Conservation (phyloP, 2,329 filamentous ascomycete species). For the Monilinia vaccinii-corymbosi region DNA sequence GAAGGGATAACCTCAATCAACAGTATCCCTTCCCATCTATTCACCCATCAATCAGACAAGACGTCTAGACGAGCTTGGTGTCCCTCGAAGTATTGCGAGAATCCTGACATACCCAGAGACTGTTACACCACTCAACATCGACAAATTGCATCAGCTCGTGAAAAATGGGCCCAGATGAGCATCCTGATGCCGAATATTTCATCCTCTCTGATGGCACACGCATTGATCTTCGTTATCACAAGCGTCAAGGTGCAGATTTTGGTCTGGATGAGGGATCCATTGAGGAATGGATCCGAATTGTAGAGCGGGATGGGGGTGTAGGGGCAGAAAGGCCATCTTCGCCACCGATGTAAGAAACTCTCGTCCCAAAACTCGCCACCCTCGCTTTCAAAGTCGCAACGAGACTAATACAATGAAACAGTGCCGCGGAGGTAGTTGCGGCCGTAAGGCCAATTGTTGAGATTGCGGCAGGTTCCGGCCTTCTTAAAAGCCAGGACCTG, state of each 20-base stretch:
- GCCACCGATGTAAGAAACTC: not conserved
- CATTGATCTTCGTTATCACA: conserved; percentile 90
- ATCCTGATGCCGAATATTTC: conserved; percentile 94
- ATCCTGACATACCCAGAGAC: conserved; percentile 95
- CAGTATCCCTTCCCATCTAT: conserved; percentile 3
- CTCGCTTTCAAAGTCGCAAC: not conserved
- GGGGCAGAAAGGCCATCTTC: not conserved
- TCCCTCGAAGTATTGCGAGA: conserved; percentile 84
- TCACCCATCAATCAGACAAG: conserved; percentile 29
- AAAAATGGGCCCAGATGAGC: conserved; percentile 89
- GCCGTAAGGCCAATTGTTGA: not conserved
- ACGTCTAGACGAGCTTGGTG: conserved; percentile 98
- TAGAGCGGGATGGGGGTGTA: too few relatives aligned
- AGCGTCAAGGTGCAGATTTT: conserved; percentile 67
- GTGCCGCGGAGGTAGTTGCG: not conserved
- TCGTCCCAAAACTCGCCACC: not conserved
- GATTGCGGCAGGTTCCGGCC: too few relatives aligned
- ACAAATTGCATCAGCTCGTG: conserved; percentile 80
- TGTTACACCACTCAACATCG: conserved; percentile 96
- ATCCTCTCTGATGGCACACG: conserved; percentile 88
- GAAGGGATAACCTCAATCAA: conserved; percentile 44
- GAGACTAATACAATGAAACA: not conserved
- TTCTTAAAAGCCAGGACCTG: not conserved
- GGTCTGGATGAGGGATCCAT: too few relatives aligned
- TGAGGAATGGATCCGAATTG: too few relatives aligned